Base-by-base conservation (phyloP, 164 flowering plant genomes). In the Brasenia schreberi region DNA sequence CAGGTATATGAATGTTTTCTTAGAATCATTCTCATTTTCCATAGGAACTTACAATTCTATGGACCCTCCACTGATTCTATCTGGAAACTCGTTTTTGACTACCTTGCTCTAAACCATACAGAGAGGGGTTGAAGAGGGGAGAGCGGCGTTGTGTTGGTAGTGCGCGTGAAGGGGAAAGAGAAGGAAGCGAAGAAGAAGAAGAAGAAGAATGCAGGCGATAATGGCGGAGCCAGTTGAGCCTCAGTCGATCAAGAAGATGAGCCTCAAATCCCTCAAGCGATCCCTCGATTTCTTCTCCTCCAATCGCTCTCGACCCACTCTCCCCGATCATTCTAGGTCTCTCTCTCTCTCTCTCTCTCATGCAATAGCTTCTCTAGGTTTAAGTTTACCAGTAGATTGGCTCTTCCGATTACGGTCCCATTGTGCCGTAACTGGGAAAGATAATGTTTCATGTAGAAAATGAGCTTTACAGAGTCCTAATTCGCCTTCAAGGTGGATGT, bases 221-320 rank as follows among this genome's bases (percentile, higher is more conserved):
- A 84, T 77, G 68, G 66, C 83, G 82, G 97, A 87, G 71, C 81
- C 89, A 0, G 88, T 93, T 27, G 98, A 93, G 80, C 98, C 97
- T 6, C 97, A 90, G 72, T 91, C 98, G 0, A 64, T 91, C 71
- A 93, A 93, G 86, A 93, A 93, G 76, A 85, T 93, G 3, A 84
- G 90, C 71, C 79, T 87, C 81, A 93, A 89, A 71, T 89, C 91
- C 61, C 76, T 84, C 4, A 93, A 93, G 74, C 84, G 98, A 6
- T 75, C 95, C 4, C 90, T 86, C 52, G 97, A 89, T 72, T 77
- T 91, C 69, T 91, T 88, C 79, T 82, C 92, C 62, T 89, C 97
- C 18, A 14, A 74, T 61, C 97, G 87, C 60, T 77, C 75, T 59
- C 83, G 82, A 10, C 69, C 79, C 45, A 78, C 92, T 14, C 92